Evolutionary conservation across 345 rosid genomes (phyloP), one percentile per base, ranked within the genome.

Genomic region (Brassica nigra): DNA sequence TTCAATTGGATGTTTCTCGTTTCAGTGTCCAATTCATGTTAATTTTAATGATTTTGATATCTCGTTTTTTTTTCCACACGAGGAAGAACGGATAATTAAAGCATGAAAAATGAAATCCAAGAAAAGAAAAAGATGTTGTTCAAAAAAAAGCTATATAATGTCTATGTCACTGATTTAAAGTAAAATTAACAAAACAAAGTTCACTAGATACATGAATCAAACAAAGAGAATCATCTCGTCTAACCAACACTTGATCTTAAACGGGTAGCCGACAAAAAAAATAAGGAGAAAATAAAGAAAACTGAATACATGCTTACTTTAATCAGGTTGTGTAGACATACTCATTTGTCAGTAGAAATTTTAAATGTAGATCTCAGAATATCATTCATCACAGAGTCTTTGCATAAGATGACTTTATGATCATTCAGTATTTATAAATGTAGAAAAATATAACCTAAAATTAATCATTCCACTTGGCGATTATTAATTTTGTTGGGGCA

Each of bases 131-230:
- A 23, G 27, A 23, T 23, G 27, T 23, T 23, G 27, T 23, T 23
- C 27, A 23, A 23, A 23, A 23, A 23, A 23, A 23, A 23, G 27
- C 0, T 23, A 23, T 23, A 23, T 52, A 37, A 62, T 52, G 78
- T 80, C 78, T 49, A 16, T 68, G 75, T 80, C 83, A 62, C 0
- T 62, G 58, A 68, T 80, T 68, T 61, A 62, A 80, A 69, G 78
- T 74, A 68, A 74, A 59, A 80, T 74, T 80, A 80, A 62, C 71
- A 68, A 74, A 68, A 62, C 49, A 62, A 70, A 70, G 47, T 64
- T 75, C 76, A 55, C 52, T 28, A 42, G 68, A 64, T 55, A 55
- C 66, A 70, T 75, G 76, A 75, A 75, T 63, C 20, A 75, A 69
- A 62, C 12, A 34, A 66, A 52, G 23, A 62, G 5, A 74, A 23